phyloP scores from a whole-genome alignment of 257 asterid species.

The Solanum corneliomulleri region DNA sequence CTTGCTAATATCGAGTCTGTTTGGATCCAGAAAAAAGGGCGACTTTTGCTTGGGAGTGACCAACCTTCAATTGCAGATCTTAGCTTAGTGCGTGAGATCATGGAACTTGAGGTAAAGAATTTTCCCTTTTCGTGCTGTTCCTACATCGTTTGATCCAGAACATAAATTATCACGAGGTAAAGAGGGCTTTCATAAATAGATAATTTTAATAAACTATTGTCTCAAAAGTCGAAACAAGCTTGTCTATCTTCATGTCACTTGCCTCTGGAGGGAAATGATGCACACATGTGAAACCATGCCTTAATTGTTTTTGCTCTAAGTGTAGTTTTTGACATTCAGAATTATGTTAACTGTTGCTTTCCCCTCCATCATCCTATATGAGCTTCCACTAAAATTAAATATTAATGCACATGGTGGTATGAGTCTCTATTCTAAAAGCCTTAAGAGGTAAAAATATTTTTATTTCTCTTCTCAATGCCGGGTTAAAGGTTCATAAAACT shows the following conservation, averaged over 20 bases:
- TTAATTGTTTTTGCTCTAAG: not conserved
- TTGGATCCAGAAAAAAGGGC: constrained; percentile 67
- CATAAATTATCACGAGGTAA: not conserved
- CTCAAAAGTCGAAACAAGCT: not conserved
- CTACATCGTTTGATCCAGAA: not conserved
- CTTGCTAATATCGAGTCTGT: constrained; percentile 49
- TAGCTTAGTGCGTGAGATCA: constrained; percentile 73
- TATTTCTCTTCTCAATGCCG: not conserved
- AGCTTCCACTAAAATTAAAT: not conserved
- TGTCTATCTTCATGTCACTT: not conserved
- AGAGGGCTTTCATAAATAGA: not conserved
- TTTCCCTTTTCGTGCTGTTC: not conserved
- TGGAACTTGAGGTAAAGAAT: constrained; percentile 74
- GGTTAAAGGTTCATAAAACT: not conserved
- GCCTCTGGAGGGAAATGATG: not conserved
- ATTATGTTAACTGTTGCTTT: not conserved
- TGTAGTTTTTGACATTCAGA: not conserved
- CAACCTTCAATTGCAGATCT: constrained; percentile 92
- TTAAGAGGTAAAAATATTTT: not conserved
- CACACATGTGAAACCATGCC: not conserved
- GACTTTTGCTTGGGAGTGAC: constrained; percentile 56
- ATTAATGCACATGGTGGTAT: not conserved
- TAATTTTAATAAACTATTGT: not conserved
- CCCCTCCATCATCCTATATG: not conserved
- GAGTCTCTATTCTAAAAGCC: not conserved